Evolutionary conservation across 768 basidiomycete genomes (phyloP).

Genomic region (Suillus tomentosus): DNA sequence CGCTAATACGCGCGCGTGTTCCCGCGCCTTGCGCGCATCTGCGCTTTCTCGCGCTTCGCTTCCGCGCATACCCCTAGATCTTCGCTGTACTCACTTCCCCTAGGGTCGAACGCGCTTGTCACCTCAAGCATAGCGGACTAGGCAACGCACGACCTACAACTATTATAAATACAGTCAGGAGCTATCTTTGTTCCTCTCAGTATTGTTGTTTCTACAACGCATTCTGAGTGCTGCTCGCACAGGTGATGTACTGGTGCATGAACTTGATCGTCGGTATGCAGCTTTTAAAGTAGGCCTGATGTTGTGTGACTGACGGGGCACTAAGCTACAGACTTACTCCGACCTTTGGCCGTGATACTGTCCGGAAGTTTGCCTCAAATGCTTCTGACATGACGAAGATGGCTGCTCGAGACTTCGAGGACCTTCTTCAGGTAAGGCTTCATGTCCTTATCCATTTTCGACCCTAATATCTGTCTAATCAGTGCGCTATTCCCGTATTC

Average conservation of each 20-base stretch:
- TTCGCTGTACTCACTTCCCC: too few species aligned
- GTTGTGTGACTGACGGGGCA: background rate
- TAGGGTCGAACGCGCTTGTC: too few species aligned
- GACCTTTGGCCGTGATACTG: conserved; percentile 27
- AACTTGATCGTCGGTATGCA: conserved; percentile 15
- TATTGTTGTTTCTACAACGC: too few species aligned
- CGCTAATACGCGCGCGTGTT: too few species aligned
- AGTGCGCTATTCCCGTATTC: conserved; percentile 18
- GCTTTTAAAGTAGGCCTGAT: conserved; percentile 3
- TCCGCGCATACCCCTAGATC: too few species aligned
- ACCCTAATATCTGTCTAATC: background rate
- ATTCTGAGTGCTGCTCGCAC: conserved; percentile 19
- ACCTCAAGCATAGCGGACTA: too few species aligned
- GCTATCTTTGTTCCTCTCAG: too few species aligned
- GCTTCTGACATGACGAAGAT: conserved; percentile 24
- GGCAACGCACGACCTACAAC: too few species aligned
- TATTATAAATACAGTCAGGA: too few species aligned
- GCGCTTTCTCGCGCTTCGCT: too few species aligned
- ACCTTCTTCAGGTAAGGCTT: conserved; percentile 33
- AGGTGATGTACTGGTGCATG: conserved; percentile 11
- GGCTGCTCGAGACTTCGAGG: conserved; percentile 35
- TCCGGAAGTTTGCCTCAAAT: conserved; percentile 27
- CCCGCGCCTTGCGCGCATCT: too few species aligned
- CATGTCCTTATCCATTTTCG: background rate
- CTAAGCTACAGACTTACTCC: conserved; percentile 26